Conservation (phyloP, 2,329 filamentous ascomycete genomes). For the Microascus cirrosus region DNA sequence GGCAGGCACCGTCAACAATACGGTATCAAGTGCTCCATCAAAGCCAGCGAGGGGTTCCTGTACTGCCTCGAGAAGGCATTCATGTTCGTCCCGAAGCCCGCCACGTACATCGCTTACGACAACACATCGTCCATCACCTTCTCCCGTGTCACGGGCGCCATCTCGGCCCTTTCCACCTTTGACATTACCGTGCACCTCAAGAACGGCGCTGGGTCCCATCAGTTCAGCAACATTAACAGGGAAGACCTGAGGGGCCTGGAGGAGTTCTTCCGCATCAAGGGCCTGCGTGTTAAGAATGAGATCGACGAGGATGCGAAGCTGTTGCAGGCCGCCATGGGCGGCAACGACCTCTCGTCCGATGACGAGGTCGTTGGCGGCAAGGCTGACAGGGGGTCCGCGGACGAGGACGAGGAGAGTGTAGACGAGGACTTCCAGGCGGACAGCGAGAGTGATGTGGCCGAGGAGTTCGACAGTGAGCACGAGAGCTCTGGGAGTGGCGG, state of each 20-base stretch:
- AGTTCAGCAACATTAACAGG: slow-evolving; percentile 98
- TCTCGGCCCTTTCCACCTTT: slow-evolving; percentile 90
- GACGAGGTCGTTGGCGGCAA: slow-evolving; percentile 63
- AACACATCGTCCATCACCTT: slow-evolving; percentile 87
- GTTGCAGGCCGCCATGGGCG: slow-evolving; percentile 70
- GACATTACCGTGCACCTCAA: slow-evolving; percentile 93
- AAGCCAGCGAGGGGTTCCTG: slow-evolving; percentile 93
- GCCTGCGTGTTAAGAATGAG: slow-evolving; percentile 93
- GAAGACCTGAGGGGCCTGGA: slow-evolving; percentile 97
- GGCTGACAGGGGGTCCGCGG: slow-evolving; percentile 77
- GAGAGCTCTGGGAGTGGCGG: slow-evolving; percentile 61
- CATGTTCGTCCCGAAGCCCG: slow-evolving; percentile 97
- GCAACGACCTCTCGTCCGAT: slow-evolving; percentile 74
- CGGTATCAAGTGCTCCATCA: slow-evolving; percentile 99
- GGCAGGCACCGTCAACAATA: slow-evolving; percentile 75
- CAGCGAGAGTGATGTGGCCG: slow-evolving; percentile 87
- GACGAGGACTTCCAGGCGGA: slow-evolving; percentile 95
- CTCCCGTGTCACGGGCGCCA: slow-evolving; percentile 86
- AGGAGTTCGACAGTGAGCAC: slow-evolving; percentile 88
- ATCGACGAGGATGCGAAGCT: slow-evolving; percentile 85
- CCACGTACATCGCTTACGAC: slow-evolving; percentile 93
- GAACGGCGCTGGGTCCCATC: slow-evolving; percentile 73
- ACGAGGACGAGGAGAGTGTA: slow-evolving; percentile 89
- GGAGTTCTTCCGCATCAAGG: slow-evolving; percentile 93
- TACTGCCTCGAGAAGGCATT: slow-evolving; percentile 98